Conservation (phyloP, 2,329 filamentous ascomycete genomes). For the Tolypocladium ophioglossoides region DNA sequence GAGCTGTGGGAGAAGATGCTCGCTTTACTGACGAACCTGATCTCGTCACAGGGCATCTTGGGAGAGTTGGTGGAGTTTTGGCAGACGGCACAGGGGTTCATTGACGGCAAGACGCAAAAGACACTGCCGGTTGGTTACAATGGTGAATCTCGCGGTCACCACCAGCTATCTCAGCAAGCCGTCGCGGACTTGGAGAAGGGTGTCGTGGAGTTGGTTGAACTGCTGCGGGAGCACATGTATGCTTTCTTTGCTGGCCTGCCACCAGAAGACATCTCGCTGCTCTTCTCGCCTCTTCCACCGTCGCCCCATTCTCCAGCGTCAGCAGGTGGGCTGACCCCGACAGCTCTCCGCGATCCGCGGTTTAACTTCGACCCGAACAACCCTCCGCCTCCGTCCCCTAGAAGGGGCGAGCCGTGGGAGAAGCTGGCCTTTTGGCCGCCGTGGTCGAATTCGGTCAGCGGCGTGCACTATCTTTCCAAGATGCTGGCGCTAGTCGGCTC, state of each 20-base stretch:
- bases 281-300: slow-evolving; percentile 70
- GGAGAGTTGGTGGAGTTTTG: slow-evolving; percentile 90
- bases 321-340: slow-evolving; percentile 34
- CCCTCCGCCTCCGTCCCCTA: slow-evolving; percentile 65
- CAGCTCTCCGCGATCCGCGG: slow-evolving; percentile 55
- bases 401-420: slow-evolving; percentile 78
- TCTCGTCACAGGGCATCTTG: slow-evolving; percentile 71
- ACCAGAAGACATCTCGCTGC: slow-evolving; percentile 77
- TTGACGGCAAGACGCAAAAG: slow-evolving; percentile 74
- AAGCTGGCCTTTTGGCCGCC: slow-evolving; percentile 95
- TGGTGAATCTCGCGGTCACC: slow-evolving; percentile 70
- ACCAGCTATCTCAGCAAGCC: slow-evolving; percentile 64
- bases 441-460: slow-evolving; percentile 81
- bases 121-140: slow-evolving; percentile 72
- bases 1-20: slow-evolving; percentile 90
- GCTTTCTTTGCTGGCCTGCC: slow-evolving; percentile 82
- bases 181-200: slow-evolving; percentile 65
- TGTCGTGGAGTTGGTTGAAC: slow-evolving; percentile 68
- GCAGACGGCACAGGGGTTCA: slow-evolving; percentile 84
- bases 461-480: slow-evolving; percentile 80
- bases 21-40: slow-evolving; percentile 59
- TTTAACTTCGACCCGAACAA: slow-evolving; percentile 75
- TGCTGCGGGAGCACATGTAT: slow-evolving; percentile 69
- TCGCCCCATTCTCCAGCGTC: slow-evolving; percentile 48
- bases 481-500: slow-evolving; percentile 76